Evolutionary conservation across 176 grass and related monocot genomes (phyloP), one percentile per base, ranked within the genome.

Genomic region (Metroxylon sagu): DNA sequence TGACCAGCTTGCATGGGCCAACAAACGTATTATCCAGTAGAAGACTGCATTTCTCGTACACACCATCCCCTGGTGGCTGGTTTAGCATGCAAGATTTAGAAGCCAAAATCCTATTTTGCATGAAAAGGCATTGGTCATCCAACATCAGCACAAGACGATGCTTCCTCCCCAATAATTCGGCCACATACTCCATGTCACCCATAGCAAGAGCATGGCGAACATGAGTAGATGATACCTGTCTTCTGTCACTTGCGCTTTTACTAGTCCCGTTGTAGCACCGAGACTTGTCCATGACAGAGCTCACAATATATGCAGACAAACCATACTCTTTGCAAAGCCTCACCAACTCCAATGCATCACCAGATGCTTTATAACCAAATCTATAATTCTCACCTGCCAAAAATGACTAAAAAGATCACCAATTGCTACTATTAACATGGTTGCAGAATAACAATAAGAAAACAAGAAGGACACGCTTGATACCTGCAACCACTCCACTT

Each of bases 321-420:
- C 70, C 69, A 25, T 71, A 82, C 21, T 82, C 79, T 62, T 77
- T 68, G 73, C 79, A 82, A 17, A 82, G 67, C 50, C 69, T 76
- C 58, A 82, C 72, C 52, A 82, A 55, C 17, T 82, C 73, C 3
- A 54, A 51, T 58, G 93, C 81, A 70, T 98, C 87, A 73, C 93
- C 87, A 21, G 93, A 87, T 66, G 93, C 87, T 79, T 83, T 98
- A 64, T 98, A 98, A n/a, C 93, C 93, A 71, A 98, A 98, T 80
- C 93, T 82, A 48, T 98, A 98, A 68, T 98, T 98, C 65, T 91
- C 84, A 60, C 93, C 93, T 98, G 70, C 57, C 35, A 43, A 23
- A 84, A 43, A 39, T 59, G 57, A 70, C 48, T 79, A 25, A 62
- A 71, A 56, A 12, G 72, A 70, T 67, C 7, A 64, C 59, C 57